Evolutionary conservation across 495 filamentous ascomycete species (phyloP).

Genomic region (Aspergillus haitiensis): DNA sequence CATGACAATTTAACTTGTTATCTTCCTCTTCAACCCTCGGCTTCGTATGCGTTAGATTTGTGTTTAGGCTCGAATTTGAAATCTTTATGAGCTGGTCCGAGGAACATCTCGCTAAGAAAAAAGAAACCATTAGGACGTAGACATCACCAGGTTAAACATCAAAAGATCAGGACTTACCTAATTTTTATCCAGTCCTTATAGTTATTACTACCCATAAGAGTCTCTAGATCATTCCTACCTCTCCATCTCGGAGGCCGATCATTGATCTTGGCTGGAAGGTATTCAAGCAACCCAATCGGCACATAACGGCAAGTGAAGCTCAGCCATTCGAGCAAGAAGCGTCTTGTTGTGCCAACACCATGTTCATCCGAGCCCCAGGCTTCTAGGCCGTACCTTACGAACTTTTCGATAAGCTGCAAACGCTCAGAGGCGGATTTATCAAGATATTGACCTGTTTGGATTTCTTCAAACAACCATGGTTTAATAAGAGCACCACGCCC

Average conservation of each 20-base stretch:
- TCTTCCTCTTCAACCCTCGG: slow-evolving; percentile 53
- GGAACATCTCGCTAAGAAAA: slow-evolving; percentile 82
- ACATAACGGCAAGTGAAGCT: slow-evolving; percentile 91
- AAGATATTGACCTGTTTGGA: slow-evolving; percentile 84
- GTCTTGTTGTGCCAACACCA: slow-evolving; percentile 80
- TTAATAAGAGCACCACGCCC: slow-evolving; percentile 91
- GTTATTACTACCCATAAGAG: slow-evolving; percentile 79
- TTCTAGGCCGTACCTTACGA: slow-evolving; percentile 85
- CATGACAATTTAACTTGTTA: slow-evolving; percentile 6
- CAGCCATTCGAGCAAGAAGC: slow-evolving; percentile 93
- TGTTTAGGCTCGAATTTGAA: slow-evolving; percentile 99
- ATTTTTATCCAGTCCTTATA: slow-evolving; percentile 99
- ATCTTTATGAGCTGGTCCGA: slow-evolving; percentile 82
- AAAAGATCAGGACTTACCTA: slow-evolving; percentile 58
- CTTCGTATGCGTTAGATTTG: slow-evolving; percentile 81
- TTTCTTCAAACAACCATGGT: slow-evolving; percentile 98
- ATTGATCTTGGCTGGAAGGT: slow-evolving; percentile 80
- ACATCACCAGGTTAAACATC: background rate
- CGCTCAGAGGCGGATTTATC: slow-evolving; percentile 91
- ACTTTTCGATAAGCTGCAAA: slow-evolving; percentile 80
- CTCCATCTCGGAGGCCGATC: slow-evolving; percentile 82
- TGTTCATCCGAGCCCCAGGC: slow-evolving; percentile 94
- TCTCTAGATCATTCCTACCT: slow-evolving; percentile 88
- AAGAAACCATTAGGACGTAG: background rate
- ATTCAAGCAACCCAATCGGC: slow-evolving; percentile 82